Conservation (phyloP, 1,284 basidiomycete genomes). For the Ustilago sp. region DNA sequence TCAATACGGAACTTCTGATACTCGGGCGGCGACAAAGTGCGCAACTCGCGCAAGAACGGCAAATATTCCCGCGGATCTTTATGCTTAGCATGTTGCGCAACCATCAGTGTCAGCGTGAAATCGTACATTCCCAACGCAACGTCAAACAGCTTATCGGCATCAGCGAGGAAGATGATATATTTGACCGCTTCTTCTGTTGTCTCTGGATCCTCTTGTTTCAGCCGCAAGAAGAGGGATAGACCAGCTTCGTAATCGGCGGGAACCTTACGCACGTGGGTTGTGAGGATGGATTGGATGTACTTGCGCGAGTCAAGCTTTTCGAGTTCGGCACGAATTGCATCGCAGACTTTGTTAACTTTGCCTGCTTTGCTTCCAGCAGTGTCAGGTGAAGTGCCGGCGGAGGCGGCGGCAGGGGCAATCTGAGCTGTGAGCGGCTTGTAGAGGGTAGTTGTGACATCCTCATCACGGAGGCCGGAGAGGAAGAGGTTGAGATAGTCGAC, state of each 20-base stretch:
- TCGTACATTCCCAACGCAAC: conserved; percentile 99
- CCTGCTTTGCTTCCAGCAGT: conserved; percentile 69
- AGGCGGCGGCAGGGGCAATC: background rate
- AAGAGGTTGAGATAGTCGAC: conserved; percentile 95
- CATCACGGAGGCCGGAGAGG: conserved; percentile 77
- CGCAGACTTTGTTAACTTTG: conserved; percentile 81
- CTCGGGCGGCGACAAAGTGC: conserved; percentile 78
- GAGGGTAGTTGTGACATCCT: conserved; percentile 70
- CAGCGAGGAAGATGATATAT: conserved; percentile 97
- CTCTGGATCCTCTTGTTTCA: conserved; percentile 79
- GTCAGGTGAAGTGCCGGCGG: background rate
- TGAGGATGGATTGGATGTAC: conserved; percentile 91
- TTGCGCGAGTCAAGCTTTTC: conserved; percentile 78
- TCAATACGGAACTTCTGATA: conserved; percentile 94
- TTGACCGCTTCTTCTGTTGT: conserved; percentile 95
- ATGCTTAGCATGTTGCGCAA: conserved; percentile 96
- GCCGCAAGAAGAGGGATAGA: conserved; percentile 79
- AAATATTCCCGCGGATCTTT: conserved; percentile 98
- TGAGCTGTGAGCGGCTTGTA: conserved; percentile 63
- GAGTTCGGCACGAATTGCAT: conserved; percentile 80
- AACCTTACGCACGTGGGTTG: conserved; percentile 89
- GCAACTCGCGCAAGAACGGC: conserved; percentile 91
- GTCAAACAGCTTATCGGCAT: conserved; percentile 90
- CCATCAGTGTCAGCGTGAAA: conserved; percentile 91
- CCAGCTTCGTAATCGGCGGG: conserved; percentile 92